These are phyloP conservation scores for Aspergillus sp. DNA, from an alignment of 2,329 filamentous ascomycete genomes.

Conservation along the genomic window DNA sequence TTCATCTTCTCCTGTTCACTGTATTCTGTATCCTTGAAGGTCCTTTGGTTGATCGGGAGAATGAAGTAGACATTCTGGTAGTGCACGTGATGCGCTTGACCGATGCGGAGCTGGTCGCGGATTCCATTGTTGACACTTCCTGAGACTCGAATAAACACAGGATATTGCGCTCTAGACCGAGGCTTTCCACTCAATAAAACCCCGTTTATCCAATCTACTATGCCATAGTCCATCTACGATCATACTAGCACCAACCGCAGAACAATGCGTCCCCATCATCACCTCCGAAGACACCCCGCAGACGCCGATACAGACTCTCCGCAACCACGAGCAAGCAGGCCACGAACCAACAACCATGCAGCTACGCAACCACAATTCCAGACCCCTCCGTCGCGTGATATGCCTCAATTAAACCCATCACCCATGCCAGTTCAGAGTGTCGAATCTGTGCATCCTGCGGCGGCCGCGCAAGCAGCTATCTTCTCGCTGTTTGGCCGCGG, in stretches of 20 bases:
- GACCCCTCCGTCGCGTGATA: slow-evolving; percentile 23
- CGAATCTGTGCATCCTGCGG: slow-evolving; percentile 13
- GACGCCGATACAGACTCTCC: slow-evolving; percentile 4
- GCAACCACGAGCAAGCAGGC: slow-evolving; percentile 5
- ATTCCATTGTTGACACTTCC: background rate
- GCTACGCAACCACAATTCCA: slow-evolving; percentile 19
- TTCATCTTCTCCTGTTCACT: background rate
- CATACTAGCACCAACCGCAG: background rate
- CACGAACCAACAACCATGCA: slow-evolving; percentile 7
- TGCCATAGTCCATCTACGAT: background rate
- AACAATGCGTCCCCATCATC: slow-evolving; percentile 17
- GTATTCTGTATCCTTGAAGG: background rate
- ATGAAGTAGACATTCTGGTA: background rate
- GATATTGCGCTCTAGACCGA: background rate
- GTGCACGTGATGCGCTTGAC: background rate
- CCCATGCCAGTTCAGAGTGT: slow-evolving; percentile 17
- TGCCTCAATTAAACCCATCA: slow-evolving; percentile 20
- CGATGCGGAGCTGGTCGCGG: background rate
- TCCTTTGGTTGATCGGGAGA: background rate
- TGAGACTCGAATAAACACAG: background rate
- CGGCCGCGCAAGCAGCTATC: slow-evolving; percentile 16
- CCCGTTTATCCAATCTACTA: too few relatives aligned
- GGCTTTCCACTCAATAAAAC: background rate
- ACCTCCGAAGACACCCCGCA: slow-evolving; percentile 9
- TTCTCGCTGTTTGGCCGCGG: slow-evolving; percentile 14